Base-by-base conservation (phyloP, 2,329 filamentous ascomycete species). In the Ceratocystis harringtonii region DNA sequence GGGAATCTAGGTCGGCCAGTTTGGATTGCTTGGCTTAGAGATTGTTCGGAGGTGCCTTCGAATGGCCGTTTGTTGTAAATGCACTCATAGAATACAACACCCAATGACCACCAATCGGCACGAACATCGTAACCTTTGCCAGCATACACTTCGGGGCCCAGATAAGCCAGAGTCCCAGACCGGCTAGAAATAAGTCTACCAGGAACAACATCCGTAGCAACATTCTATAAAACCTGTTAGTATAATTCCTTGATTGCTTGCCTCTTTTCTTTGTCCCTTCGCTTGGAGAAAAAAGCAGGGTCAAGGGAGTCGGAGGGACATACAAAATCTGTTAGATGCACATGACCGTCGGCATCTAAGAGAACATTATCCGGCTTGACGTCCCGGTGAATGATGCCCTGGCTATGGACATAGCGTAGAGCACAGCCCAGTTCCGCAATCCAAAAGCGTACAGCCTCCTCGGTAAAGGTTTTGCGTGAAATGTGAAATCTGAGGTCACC, bases 21-120 rank as follows among this genome's bases (percentile, higher is more conserved):
- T 70, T 87, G 84, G 72, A 99, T 95, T 69, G 90, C 85, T 68
- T 86, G 84, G 70, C 88, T 87, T 61, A 99, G 79, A 5, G 85
- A 84, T 65, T 90, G 86, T 73, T 96, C 91, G 61, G 86, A 92
- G 70, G 86, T 90, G 64, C 90, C 92, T 72, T 96, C 91, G 70
- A 97, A 99, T 25, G 94, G 94, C 71, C 94, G 84, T 90, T 95
- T 97, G 78, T 95, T 96, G 78, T 97, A 99, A 69, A 99, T 96
- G 81, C 94, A 97, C 75, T 99, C 94, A 75, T 96, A 99, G 75
- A 97, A 97, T n/a, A 95, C 82, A 58, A 99, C 94, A 61, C 94
- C 94, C 25, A 99, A 77, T 5, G 94, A 97, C 94, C 94, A 99
- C 94, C 94, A 99, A 74, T 99, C 94, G 52, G 94, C 92, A 70